Evolutionary conservation across 1,139 yeast species (phyloP), one percentile per base, ranked within the genome.

Genomic region (Blastobotrys persicus): DNA sequence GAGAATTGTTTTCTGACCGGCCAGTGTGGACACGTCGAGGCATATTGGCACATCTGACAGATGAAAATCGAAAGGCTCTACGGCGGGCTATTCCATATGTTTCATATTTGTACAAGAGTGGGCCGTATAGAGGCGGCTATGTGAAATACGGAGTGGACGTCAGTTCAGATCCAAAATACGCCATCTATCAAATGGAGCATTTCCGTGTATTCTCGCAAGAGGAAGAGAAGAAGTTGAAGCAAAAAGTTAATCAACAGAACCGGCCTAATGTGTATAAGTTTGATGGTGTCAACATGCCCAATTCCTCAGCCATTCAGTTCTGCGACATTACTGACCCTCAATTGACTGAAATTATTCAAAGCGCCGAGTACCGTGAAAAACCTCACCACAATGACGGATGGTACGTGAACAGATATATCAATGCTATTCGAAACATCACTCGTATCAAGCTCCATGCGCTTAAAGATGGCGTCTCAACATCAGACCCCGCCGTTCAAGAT

Each of bases 71-170:
- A 70, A 77, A 52, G 6, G 49, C 47, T 17, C 67, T 91, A 38
- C 83, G 86, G 57, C 81, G 77, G 55, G 94, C 96, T 0, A 68
- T 94, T 45, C 96, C 98, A 0, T 83, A 86, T 61, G 85, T 89
- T 0, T 77, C 96, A 0, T 92, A 81, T 63, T 77, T 87, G 37
- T 86, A 83, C 65, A 80, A 85, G 31, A 85, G 85, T 62, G 98
- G 99, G 0, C 98, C 98, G 0, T 92, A 96, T 96, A 76, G 98
- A 60, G 88, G 88, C 55, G 80, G 95, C n/a, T 88, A 85, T 63
- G 81, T 88, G 42, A 78, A 73, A 59, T 81, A 82, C 59, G 98
- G 97, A 0, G 73, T 83, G 33, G 88, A 92, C 65, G 98, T 98
- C 0, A 72, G 79, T 43, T 59, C 68, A 1, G 79, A 81, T 46